Percentiles rank a stretch among this genome's conserved stretches.
Conservation (phyloP, 164 flowering plant genomes). For the Saururus chinensis region DNA sequence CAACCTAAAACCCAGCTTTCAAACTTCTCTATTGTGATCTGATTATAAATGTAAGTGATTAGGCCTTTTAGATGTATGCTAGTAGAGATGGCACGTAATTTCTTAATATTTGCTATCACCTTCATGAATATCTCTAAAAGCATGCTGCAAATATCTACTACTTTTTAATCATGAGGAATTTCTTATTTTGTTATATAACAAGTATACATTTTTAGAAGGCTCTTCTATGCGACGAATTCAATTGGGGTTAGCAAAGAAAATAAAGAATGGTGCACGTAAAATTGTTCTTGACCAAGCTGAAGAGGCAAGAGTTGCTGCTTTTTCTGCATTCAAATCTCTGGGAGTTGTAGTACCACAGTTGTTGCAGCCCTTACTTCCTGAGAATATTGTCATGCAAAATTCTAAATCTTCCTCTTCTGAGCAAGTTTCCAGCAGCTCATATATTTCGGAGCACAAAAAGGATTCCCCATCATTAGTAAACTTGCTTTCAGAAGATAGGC, state of each 20-base stretch:
- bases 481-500: slow-evolving; percentile 7
- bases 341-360: slow-evolving; percentile 61
- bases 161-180: not conserved
- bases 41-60: no score
- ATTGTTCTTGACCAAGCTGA: slow-evolving; percentile 95
- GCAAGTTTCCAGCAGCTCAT: slow-evolving; percentile 21
- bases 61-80: not conserved
- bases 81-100: no score
- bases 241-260: slow-evolving; percentile 84
- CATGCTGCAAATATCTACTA: no score
- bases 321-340: slow-evolving; percentile 86
- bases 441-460: slow-evolving; percentile 11
- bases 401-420: slow-evolving; percentile 28
- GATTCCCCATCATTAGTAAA: slow-evolving; percentile 9
- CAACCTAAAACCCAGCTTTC: no score
- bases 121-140: no score
- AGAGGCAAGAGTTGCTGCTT: slow-evolving; percentile 90
- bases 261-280: slow-evolving; percentile 88
- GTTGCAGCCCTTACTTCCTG: slow-evolving; percentile 32
- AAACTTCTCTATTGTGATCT: not conserved
- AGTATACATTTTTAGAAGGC: slow-evolving; percentile 17
- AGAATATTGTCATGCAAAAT: slow-evolving; percentile 20
- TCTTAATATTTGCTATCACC: no score
- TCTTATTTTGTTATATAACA: not conserved
- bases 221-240: slow-evolving; percentile 57